phyloP scores from a whole-genome alignment of 2,329 filamentous ascomycete species.

The Ceratocystiopsis brevicomis region DNA sequence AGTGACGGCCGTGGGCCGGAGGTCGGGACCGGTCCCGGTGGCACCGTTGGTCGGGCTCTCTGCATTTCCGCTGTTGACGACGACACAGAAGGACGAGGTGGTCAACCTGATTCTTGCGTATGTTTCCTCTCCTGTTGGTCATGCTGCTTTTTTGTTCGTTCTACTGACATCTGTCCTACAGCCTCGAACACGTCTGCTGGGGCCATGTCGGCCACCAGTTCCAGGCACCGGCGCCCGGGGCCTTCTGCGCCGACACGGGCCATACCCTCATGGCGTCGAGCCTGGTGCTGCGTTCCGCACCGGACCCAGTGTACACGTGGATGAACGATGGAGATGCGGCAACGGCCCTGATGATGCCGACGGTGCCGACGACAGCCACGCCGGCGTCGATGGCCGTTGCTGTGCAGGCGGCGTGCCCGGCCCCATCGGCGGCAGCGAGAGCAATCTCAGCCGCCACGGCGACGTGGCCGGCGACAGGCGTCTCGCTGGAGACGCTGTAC shows the following conservation, averaged over 20 bases:
- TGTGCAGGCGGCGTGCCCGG: too few relatives aligned
- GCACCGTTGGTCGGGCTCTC: too few relatives aligned
- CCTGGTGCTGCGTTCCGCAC: constrained; percentile 22
- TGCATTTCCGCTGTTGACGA: constrained; percentile 14
- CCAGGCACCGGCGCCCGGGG: constrained; percentile 1
- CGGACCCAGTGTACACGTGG: constrained; percentile 14
- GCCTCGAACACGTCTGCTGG: constrained; percentile 34
- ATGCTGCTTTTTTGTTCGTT: background rate
- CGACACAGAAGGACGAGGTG: constrained; percentile 23
- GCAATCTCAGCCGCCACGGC: constrained; percentile 5
- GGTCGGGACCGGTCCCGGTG: too few relatives aligned
- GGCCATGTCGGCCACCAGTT: constrained; percentile 24
- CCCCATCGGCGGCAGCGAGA: constrained; percentile 1
- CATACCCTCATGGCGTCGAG: constrained; percentile 27
- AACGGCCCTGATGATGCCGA: too few relatives aligned
- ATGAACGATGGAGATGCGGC: too few relatives aligned
- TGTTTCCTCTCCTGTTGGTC: constrained; percentile 11
- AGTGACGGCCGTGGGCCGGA: too few relatives aligned
- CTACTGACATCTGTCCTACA: constrained; percentile 11
- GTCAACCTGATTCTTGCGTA: constrained; percentile 37
- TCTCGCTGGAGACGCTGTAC: constrained; percentile 24
- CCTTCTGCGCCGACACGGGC: constrained; percentile 13
- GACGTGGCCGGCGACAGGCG: constrained; percentile 20
- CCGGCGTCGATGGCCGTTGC: too few relatives aligned
- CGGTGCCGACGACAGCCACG: too few relatives aligned